These are phyloP conservation scores for Fomitiporia mediterranea DNA, from an alignment of 1,284 basidiomycete species.

Conservation along the genomic window DNA sequence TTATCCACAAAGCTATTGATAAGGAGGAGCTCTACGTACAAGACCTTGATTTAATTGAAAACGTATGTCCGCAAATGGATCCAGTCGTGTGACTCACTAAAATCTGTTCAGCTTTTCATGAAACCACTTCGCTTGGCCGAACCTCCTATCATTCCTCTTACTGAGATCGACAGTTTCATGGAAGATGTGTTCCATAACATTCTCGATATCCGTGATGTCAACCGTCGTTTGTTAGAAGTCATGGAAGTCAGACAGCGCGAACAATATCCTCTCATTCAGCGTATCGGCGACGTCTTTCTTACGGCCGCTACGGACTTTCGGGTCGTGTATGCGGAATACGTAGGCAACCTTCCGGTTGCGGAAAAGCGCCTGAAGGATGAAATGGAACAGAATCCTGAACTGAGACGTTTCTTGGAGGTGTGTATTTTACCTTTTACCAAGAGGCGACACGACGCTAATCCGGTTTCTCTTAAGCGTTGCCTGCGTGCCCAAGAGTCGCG, in stretches of 20 bases:
- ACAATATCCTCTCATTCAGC: constrained; percentile 77
- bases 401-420: constrained; percentile 87
- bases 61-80: constrained; percentile 36
- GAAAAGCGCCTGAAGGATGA: constrained; percentile 87
- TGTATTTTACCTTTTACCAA: constrained; percentile 21
- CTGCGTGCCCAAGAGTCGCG: constrained; percentile 64
- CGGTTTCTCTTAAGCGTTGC: constrained; percentile 43
- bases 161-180: constrained; percentile 76
- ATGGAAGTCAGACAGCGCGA: constrained; percentile 88
- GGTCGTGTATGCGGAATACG: constrained; percentile 80
- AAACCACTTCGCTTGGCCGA: constrained; percentile 65
- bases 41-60: constrained; percentile 84
- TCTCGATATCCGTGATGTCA: constrained; percentile 77
- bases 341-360: constrained; percentile 81
- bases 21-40: constrained; percentile 90
- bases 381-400: constrained; percentile 74
- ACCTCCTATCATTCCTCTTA: constrained; percentile 67
- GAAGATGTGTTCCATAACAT: constrained; percentile 87
- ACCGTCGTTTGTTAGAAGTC: constrained; percentile 75
- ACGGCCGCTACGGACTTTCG: constrained; percentile 87
- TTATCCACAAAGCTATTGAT: constrained; percentile 88
- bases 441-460: constrained; percentile 7
- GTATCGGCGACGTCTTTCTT: constrained; percentile 89
- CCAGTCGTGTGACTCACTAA: background rate
- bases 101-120: constrained; percentile 60